Base-by-base conservation (phyloP, 2,329 filamentous ascomycete species). In the Fusarium nelsonii region DNA sequence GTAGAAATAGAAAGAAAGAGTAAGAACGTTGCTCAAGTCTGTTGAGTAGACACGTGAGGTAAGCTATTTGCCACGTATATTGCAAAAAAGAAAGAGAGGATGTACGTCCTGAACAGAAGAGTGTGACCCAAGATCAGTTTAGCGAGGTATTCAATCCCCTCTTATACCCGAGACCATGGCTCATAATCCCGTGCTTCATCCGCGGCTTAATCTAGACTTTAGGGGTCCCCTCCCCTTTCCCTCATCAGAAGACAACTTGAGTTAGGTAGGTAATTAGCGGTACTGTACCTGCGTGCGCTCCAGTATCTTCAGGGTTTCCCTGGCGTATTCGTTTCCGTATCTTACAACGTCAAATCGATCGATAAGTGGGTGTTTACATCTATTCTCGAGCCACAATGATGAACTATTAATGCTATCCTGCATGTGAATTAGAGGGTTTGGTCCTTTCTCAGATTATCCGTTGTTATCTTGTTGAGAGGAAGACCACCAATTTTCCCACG, bases 241-340 rank as follows among this genome's bases (percentile, higher is more conserved):
- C 18, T 28, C 28, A 32, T 15, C 41, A 44, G 28, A 51, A 57
- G 32, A 33, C 34, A 20, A 20, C 18, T 39, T 26, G 30, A 30
- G 30, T 30, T 30, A 30, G 30, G 28, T 28, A 28, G 6, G 30
- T 18, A 68, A 16, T 49, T 32, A 33, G 33, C 36, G 20, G 37
- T 32, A 11, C 16, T 45, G 57, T 71, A 66, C 61, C 62, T 69
- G 56, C 58, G 33, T 45, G 54, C 37, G 23, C 52, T 36, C 16
- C 23, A 30, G 26, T 41, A 40, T 49, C 40, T 26, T 50, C 57
- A 69, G 40, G 34, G 50, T 50, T 58, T 45, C 40, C 52, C 57
- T 50, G 59, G 46, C 67, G 67, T 70, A 70, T 70, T 70, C 68
- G 68, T 70, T 70, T 70, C 68, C 68, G 67, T 70, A 70, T 70